Base-by-base conservation (phyloP, 805 yeast species). In the Candida dajiaensis region DNA sequence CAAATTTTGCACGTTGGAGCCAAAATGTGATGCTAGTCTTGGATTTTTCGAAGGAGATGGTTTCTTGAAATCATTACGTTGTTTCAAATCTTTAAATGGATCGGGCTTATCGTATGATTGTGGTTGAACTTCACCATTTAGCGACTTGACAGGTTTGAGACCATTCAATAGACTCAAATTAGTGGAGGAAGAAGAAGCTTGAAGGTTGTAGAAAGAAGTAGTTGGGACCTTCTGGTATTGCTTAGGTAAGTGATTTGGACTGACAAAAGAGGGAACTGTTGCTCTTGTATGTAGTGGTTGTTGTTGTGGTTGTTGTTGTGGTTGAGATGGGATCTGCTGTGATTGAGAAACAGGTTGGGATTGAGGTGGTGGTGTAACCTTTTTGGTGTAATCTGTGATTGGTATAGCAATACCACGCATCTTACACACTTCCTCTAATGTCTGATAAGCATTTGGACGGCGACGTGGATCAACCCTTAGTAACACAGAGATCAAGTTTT, bases 401-500 rank as follows among this genome's bases (percentile, higher is more conserved):
- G 76, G 71, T 16, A 64, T 76, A 28, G 72, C 72, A 12, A 69
- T 58, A 19, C 77, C 76, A 61, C 79, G 75, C 77, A 85, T 77
- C 43, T 70, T 70, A 50, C 84, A 78, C 6, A 85, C 69, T 61
- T 85, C 90, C 42, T 80, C 86, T 26, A 86, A 63, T 21, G 85
- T 68, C 60, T 85, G 92, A 48, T 77, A 80, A 3, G 82, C 82
- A 49, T 81, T 83, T 9, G 95, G 95, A 57, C 95, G 74, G 47
- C 78, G 71, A 40, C 77, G 69, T 4, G 94, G 94, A 58, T 84
- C 81, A 35, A 73, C 83, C 44, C 80, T 71, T 50, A 86, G 63
- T 55, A 84, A 68, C 47, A 78, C 79, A 20, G 76, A 70, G 35
- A 86, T 83, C 21, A 85, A 63, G 58, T 82, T 79, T 53, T 80